Base-by-base conservation (phyloP, 306 rosid species). In the Geum urbanum region DNA sequence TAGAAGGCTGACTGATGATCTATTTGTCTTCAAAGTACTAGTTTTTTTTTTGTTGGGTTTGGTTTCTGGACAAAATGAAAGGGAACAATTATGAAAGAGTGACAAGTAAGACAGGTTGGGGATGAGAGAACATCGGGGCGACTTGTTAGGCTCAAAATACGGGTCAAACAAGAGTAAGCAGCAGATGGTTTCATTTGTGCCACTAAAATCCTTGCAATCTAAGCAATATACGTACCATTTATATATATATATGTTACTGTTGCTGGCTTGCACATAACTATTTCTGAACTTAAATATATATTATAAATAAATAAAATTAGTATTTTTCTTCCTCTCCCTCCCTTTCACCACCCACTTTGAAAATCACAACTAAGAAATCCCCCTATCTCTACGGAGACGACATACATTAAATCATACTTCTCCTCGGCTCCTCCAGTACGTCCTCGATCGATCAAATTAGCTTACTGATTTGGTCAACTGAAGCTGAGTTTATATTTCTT, bases 261-360 rank as follows among this genome's bases (percentile, higher is more conserved):
- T 20, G 4, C 37, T 2, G 37, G 37, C 37, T 32, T 4, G 50
- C 16, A 52, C 40, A 40, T 73, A 51, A 20, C 41, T 54, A 16
- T 27, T 27, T 27, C 2, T 27, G 32, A 5, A 35, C 13, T 32
- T 32, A 4, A 35, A 62, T 27, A 11, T 47, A 10, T 65, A 64
- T 2, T 27, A 27, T 27, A 27, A 1, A 27, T 27, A 27, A 1
- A 27, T 27, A 27, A 52, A 72, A 71, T 74, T 67, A 51, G 24
- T 64, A 15, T 9, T 32, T 16, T 51, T 58, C 71, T 56, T 54
- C 53, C 18, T 49, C 56, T 66, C 84, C 69, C 76, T 82, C 87
- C 82, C 82, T 87, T 85, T 85, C 89, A 70, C 85, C 92, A 89
- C 96, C 92, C 81, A 87, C 90, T 80, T 86, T 89, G 92, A 89